phyloP scores from a whole-genome alignment of 768 basidiomycete genomes.

The Lactifluus piperatus region DNA sequence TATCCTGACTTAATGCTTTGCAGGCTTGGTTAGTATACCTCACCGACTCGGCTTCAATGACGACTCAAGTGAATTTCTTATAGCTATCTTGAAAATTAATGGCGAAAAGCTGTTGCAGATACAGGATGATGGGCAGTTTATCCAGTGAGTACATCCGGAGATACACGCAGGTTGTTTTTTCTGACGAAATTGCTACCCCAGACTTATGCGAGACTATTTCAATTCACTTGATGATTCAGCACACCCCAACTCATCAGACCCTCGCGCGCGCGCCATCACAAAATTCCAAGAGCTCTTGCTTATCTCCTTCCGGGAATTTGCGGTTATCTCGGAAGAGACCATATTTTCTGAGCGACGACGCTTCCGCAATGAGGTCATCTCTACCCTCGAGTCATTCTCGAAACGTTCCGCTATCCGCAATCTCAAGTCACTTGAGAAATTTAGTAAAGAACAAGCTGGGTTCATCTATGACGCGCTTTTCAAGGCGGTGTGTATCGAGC shows the following conservation, averaged over 20 bases:
- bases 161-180: background rate
- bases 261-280: constrained; percentile 86
- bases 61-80: background rate
- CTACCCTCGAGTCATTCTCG: constrained; percentile 89
- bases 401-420: constrained; percentile 88
- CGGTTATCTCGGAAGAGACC: constrained; percentile 90
- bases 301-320: constrained; percentile 96
- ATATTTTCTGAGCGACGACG: constrained; percentile 80
- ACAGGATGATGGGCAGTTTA: constrained; percentile 95
- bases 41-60: background rate
- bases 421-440: constrained; percentile 66
- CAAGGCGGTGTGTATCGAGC: constrained; percentile 70
- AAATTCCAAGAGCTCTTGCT: constrained; percentile 96
- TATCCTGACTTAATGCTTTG: constrained; percentile 7
- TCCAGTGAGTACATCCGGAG: constrained; percentile 47
- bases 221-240: constrained; percentile 89
- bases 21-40: constrained; percentile 46
- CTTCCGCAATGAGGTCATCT: constrained; percentile 83
- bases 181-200: constrained; percentile 24
- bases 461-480: constrained; percentile 90
- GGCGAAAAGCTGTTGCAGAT: constrained; percentile 86
- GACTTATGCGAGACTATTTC: constrained; percentile 94
- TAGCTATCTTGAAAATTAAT: constrained; percentile 96
- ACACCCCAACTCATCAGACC: constrained; percentile 81
- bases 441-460: constrained; percentile 81